phyloP scores from a whole-genome alignment of 495 filamentous ascomycete species.

The Penicillium waksmanii region DNA sequence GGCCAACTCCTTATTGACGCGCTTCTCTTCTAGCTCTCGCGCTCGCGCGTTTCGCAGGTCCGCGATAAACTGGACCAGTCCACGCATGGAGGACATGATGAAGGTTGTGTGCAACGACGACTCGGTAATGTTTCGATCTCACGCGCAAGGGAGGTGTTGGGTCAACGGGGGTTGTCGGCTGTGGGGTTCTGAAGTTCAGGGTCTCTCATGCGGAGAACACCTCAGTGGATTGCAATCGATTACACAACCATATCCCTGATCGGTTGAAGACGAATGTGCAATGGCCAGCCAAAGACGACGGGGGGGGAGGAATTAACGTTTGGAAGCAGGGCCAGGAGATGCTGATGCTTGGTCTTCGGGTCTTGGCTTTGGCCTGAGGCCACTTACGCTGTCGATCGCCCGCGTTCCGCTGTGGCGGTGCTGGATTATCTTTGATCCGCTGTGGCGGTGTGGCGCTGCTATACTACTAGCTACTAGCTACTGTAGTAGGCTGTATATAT shows the following conservation, averaged over 20 bases:
- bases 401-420: slow-evolving; percentile 33
- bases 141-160: background rate
- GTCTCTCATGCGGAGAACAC: slow-evolving; percentile 32
- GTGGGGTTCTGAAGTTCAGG: slow-evolving; percentile 21
- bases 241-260: slow-evolving; percentile 41
- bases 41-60: slow-evolving; percentile 94
- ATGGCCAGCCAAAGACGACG: slow-evolving; percentile 24
- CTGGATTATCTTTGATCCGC: slow-evolving; percentile 42
- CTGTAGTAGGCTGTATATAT: too few species aligned
- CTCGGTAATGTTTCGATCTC: background rate
- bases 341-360: slow-evolving; percentile 7
- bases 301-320: slow-evolving; percentile 3
- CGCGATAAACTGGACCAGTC: slow-evolving; percentile 97
- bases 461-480: too few species aligned
- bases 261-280: slow-evolving; percentile 21
- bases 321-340: slow-evolving; percentile 1
- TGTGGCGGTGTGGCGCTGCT: slow-evolving; percentile 36
- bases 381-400: slow-evolving; percentile 45
- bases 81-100: slow-evolving; percentile 73
- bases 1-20: slow-evolving; percentile 98
- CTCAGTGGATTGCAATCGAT: slow-evolving; percentile 37
- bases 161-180: slow-evolving; percentile 10
- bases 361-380: slow-evolving; percentile 28
- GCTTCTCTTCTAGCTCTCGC: slow-evolving; percentile 95
- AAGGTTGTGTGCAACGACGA: background rate